A percentile compares a stretch with the other conserved stretches of the same genome.
Conservation (phyloP, 805 yeast genomes). For the Blastobotrys terrestris region DNA sequence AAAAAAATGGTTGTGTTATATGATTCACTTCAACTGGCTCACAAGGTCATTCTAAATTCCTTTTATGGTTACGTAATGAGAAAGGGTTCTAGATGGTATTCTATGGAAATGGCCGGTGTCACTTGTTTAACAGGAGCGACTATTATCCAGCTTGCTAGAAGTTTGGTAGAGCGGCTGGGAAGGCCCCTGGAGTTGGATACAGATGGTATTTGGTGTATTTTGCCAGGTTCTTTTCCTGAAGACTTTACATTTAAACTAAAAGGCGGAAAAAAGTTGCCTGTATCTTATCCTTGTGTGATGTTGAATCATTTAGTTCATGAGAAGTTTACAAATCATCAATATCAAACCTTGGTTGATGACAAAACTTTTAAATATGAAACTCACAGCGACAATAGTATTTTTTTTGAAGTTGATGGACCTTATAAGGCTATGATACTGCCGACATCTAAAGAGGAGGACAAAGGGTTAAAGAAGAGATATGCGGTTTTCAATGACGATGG, state of each 20-base stretch:
- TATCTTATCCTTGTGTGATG: conserved; percentile 96
- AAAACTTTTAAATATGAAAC: conserved; percentile 63
- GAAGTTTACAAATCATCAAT: conserved; percentile 87
- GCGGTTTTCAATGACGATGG: conserved; percentile 97
- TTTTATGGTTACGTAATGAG: conserved; percentile 99
- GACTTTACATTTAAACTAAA: conserved; percentile 63
- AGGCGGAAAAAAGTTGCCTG: conserved; percentile 67
- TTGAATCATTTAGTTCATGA: conserved; percentile 88
- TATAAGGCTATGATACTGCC: conserved; percentile 96
- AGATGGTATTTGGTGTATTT: conserved; percentile 99
- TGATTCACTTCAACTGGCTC: conserved; percentile 94
- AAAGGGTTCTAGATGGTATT: conserved; percentile 98
- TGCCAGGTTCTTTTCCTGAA: conserved; percentile 92
- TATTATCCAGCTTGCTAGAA: conserved; percentile 94
- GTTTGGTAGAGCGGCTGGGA: conserved; percentile 86
- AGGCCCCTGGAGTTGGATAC: conserved; percentile 95
- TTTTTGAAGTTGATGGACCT: conserved; percentile 98
- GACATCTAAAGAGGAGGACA: conserved; percentile 95
- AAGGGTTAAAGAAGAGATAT: conserved; percentile 90
- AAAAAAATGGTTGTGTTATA: conserved; percentile 87
- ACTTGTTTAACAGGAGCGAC: conserved; percentile 98
- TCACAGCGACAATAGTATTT: conserved; percentile 84
- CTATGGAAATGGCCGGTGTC: conserved; percentile 99
- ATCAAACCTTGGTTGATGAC: conserved; percentile 78
- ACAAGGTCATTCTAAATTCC: conserved; percentile 91